phyloP scores from a whole-genome alignment of 1,139 yeast species.

The Magnusiomyces magnusii region DNA sequence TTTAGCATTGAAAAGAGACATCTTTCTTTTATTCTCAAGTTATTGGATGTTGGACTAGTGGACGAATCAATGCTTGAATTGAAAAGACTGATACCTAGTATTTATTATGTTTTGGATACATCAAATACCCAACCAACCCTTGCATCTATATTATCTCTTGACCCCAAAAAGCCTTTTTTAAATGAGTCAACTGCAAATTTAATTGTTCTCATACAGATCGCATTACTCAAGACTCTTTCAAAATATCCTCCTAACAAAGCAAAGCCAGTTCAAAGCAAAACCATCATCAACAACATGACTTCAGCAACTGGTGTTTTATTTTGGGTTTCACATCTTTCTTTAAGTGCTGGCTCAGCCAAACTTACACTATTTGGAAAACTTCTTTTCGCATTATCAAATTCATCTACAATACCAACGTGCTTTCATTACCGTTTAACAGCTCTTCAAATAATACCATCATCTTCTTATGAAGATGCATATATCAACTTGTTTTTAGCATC shows the following conservation, averaged over 20 bases:
- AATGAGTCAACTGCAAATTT: constrained; percentile 13
- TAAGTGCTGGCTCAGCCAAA: constrained; percentile 11
- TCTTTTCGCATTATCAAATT: constrained; percentile 18
- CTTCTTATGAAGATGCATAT: constrained; percentile 11
- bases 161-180: not conserved
- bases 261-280: constrained; percentile 16
- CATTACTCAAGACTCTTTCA: constrained; percentile 18
- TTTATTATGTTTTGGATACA: not conserved
- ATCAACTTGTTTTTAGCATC: constrained; percentile 17
- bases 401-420: constrained; percentile 16
- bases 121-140: not conserved
- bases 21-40: constrained; percentile 19
- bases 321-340: constrained; percentile 17
- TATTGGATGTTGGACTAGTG: constrained; percentile 19
- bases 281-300: constrained; percentile 4
- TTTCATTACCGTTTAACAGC: constrained; percentile 19
- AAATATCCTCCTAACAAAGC: constrained; percentile 13
- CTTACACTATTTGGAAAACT: constrained; percentile 17
- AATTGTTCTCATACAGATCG: constrained; percentile 17
- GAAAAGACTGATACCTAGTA: not conserved
- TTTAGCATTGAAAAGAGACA: constrained; percentile 20
- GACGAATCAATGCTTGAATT: constrained; percentile 18
- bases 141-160: not conserved
- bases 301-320: constrained; percentile 12
- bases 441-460: constrained; percentile 13